Conservation (phyloP, 2,329 filamentous ascomycete species). For the Keithomyces neogunnii region DNA sequence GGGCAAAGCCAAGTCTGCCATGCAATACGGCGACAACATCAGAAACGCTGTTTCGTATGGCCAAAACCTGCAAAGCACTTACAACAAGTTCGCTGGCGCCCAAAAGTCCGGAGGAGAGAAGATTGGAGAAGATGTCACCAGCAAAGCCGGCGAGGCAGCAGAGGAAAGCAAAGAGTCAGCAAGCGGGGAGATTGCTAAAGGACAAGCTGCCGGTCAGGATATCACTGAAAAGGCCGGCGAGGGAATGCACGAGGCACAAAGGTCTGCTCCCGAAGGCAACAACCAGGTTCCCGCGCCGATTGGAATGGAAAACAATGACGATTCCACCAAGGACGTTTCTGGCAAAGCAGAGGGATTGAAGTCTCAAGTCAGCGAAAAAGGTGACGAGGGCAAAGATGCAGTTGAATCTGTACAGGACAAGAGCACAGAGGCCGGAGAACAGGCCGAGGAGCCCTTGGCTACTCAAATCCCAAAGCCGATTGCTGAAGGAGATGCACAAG, state of each 20-base stretch:
- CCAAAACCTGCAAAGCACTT: not conserved
- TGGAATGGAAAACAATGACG: constrained; percentile 3
- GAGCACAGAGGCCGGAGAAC: constrained; percentile 5
- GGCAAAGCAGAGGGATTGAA: not conserved
- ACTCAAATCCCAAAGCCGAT: not conserved
- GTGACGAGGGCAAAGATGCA: constrained; percentile 4
- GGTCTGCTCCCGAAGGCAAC: too few species aligned
- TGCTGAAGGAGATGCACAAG: constrained; percentile 1
- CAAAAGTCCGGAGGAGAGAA: not conserved
- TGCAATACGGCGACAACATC: constrained; percentile 10
- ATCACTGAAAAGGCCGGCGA: too few species aligned
- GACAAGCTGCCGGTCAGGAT: too few species aligned
- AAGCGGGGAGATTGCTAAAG: not conserved
- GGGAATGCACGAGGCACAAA: too few species aligned
- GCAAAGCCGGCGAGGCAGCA: not conserved
- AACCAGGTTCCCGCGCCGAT: not conserved
- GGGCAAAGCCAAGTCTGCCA: constrained; percentile 19
- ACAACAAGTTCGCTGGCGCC: not conserved
- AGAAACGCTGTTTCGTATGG: constrained; percentile 11
- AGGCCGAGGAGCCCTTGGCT: not conserved
- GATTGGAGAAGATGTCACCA: not conserved
- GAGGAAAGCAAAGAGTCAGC: not conserved
- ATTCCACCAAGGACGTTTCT: constrained; percentile 4
- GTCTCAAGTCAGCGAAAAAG: not conserved
- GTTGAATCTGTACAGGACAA: constrained; percentile 8